phyloP scores from a whole-genome alignment of 176 grass and related monocot species.

The Urochloa ruziziensis region DNA sequence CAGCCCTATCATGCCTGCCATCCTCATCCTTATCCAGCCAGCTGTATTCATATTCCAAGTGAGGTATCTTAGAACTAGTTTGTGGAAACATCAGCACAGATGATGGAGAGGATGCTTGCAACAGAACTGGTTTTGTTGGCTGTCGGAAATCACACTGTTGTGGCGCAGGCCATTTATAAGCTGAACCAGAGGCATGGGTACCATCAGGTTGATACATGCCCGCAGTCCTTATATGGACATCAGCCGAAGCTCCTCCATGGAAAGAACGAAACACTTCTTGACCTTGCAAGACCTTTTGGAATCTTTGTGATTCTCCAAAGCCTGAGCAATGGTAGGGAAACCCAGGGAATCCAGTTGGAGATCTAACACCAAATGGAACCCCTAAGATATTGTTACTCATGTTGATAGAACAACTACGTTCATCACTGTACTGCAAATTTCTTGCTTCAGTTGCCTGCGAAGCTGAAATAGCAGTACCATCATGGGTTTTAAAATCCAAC shows the following conservation, averaged over 20 bases:
- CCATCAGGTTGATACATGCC: conserved; percentile 32
- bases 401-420: conserved; percentile 34
- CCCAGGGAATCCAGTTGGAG: conserved; percentile 53
- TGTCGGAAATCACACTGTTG: conserved; percentile 35
- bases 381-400: conserved; percentile 34
- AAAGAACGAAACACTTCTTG: conserved; percentile 73
- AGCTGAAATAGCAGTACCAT: conserved; percentile 44
- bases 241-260: conserved; percentile 34
- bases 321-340: conserved; percentile 48
- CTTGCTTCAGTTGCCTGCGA: conserved; percentile 40
- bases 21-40: conserved; percentile 27
- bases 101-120: conserved; percentile 60
- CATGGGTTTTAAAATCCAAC: conserved; percentile 47
- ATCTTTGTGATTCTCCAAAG: conserved; percentile 68
- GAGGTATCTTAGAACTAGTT: conserved; percentile 24
- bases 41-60: conserved; percentile 8
- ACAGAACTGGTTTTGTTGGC: conserved; percentile 24
- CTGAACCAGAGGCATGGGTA: conserved; percentile 25
- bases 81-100: conserved; percentile 61
- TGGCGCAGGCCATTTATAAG: conserved; percentile 43
- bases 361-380: conserved; percentile 40
- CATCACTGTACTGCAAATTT: conserved; percentile 51
- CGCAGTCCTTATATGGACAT: conserved; percentile 38
- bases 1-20: conserved; percentile 18
- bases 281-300: conserved; percentile 98